These are phyloP conservation scores for Mortierella sp. DNA, from an alignment of 371 early-diverging fungal species.

Conservation along the genomic window DNA sequence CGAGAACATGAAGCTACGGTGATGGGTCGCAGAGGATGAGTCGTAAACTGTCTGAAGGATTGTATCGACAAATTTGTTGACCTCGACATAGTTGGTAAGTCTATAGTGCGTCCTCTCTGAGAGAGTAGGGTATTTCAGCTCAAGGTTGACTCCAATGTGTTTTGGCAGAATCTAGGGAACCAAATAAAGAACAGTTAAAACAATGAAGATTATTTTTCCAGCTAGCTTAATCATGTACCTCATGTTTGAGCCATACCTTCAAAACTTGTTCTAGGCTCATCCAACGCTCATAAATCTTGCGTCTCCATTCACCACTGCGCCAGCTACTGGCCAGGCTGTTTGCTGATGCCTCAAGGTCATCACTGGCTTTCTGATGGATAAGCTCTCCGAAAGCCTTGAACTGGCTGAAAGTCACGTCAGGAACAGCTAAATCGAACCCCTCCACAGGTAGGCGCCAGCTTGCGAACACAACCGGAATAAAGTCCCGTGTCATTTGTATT, in stretches of 20 bases:
- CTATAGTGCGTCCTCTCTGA: conserved; percentile 66
- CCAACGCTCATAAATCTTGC: conserved; percentile 63
- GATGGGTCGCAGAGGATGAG: conserved; percentile 57
- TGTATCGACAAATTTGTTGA: conserved; percentile 87
- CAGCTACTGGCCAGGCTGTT: conserved; percentile 3
- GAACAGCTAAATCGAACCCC: conserved; percentile 69
- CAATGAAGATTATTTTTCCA: no score
- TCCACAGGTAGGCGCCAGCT: conserved; percentile 72
- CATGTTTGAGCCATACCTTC: conserved; percentile 60
- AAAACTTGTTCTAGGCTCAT: conserved; percentile 84
- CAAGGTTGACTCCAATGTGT: conserved; percentile 83
- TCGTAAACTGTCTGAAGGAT: conserved; percentile 87
- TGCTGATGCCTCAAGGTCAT: not conserved
- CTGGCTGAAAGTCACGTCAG: conserved; percentile 72
- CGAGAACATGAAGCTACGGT: conserved; percentile 83
- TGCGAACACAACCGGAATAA: conserved; percentile 89
- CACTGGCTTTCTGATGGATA: not conserved
- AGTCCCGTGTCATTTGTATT: conserved; percentile 92
- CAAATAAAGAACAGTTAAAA: conserved; percentile 6
- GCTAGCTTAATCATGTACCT: no score
- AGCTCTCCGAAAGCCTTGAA: conserved; percentile 62
- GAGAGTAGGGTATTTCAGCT: conserved; percentile 85
- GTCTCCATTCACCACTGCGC: conserved; percentile 46
- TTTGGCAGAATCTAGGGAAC: conserved; percentile 71
- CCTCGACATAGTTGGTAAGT: conserved; percentile 69